These are phyloP conservation scores for Mycena olivaceomarginata DNA, from an alignment of 768 basidiomycete species.

Conservation along the genomic window DNA sequence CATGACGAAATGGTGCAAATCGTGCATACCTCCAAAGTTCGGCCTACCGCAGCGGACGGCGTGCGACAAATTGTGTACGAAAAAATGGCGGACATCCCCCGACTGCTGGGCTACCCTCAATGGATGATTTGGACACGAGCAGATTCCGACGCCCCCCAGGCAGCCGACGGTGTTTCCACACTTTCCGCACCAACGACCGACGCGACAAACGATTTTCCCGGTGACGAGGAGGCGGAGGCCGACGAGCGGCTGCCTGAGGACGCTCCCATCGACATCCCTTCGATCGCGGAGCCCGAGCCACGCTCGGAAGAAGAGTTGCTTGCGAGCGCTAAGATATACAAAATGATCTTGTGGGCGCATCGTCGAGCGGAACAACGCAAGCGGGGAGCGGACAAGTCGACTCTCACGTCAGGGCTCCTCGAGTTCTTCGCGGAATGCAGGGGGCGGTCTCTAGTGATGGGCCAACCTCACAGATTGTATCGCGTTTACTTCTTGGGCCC, in stretches of 20 bases:
- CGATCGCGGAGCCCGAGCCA: slow-evolving; percentile 38
- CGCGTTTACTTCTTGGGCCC: slow-evolving; percentile 60
- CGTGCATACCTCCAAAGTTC: slow-evolving; percentile 10
- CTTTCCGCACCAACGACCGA: slow-evolving; percentile 20
- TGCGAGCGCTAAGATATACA: slow-evolving; percentile 49
- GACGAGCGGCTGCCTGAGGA: slow-evolving; percentile 27
- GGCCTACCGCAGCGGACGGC: too few species aligned
- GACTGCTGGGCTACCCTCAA: slow-evolving; percentile 45
- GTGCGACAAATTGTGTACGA: slow-evolving; percentile 57
- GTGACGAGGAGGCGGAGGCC: slow-evolving; percentile 13
- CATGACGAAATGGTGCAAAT: slow-evolving; percentile 51
- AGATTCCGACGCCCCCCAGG: not conserved
- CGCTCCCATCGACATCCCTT: slow-evolving; percentile 35
- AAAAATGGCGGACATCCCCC: slow-evolving; percentile 52
- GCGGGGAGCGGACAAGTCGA: slow-evolving; percentile 20
- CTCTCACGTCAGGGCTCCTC: slow-evolving; percentile 42
- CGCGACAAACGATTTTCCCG: slow-evolving; percentile 27
- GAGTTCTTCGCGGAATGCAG: slow-evolving; percentile 47
- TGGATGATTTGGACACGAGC: not conserved
- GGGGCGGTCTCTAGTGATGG: slow-evolving; percentile 44
- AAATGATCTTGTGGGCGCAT: slow-evolving; percentile 30
- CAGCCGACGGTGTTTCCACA: slow-evolving; percentile 43
- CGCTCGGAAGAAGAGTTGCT: slow-evolving; percentile 52
- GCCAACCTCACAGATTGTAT: slow-evolving; percentile 57
- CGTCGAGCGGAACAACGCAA: slow-evolving; percentile 33